These are phyloP conservation scores for Exophiala viscosa DNA, from an alignment of 2,329 filamentous ascomycete species.

Conservation along the genomic window DNA sequence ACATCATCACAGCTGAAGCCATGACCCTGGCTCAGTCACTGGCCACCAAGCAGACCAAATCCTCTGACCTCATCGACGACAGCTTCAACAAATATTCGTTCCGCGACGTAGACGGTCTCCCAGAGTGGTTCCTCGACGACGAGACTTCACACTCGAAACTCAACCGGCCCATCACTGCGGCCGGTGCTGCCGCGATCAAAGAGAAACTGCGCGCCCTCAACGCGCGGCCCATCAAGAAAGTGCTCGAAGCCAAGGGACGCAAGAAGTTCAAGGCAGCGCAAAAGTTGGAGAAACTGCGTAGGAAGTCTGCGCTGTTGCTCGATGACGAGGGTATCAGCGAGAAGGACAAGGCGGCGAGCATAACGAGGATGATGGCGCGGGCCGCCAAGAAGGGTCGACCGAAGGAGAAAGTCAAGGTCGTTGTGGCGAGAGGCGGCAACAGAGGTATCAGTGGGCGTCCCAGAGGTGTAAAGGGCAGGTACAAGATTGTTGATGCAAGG, in stretches of 20 bases:
- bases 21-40: slow-evolving; percentile 96
- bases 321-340: slow-evolving; percentile 91
- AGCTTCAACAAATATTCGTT: slow-evolving; percentile 90
- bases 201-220: slow-evolving; percentile 91
- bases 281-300: slow-evolving; percentile 86
- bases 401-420: slow-evolving; percentile 75
- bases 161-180: slow-evolving; percentile 86
- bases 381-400: slow-evolving; percentile 69
- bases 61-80: slow-evolving; percentile 78
- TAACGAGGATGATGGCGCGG: slow-evolving; percentile 74
- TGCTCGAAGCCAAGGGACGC: slow-evolving; percentile 88
- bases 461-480: slow-evolving; percentile 88
- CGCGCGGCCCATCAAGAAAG: slow-evolving; percentile 97
- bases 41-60: slow-evolving; percentile 77
- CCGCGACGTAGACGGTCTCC: slow-evolving; percentile 84
- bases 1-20: slow-evolving; percentile 98
- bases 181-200: slow-evolving; percentile 85
- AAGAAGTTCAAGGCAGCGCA: slow-evolving; percentile 97
- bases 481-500: slow-evolving; percentile 92
- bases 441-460: slow-evolving; percentile 81
- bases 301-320: slow-evolving; percentile 87
- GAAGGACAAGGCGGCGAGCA: slow-evolving; percentile 87
- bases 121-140: slow-evolving; percentile 97
- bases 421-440: slow-evolving; percentile 82
- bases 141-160: slow-evolving; percentile 77